Conservation (phyloP, 163 green algal species). For the Chlorella variabilis region DNA sequence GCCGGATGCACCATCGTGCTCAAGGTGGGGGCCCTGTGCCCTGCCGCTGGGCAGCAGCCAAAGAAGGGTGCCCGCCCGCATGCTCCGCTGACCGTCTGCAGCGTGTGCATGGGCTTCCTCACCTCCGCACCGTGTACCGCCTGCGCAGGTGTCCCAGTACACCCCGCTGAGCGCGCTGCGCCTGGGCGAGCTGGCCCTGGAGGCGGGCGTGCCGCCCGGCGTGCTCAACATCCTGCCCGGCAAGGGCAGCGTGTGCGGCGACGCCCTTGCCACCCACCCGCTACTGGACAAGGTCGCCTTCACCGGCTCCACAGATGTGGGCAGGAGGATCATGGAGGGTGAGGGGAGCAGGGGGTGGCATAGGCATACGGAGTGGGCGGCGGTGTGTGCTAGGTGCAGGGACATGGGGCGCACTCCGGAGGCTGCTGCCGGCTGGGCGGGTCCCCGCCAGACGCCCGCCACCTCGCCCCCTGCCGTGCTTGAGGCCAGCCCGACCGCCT, state of each 20-base stretch:
- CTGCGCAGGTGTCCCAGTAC: conserved; percentile 62
- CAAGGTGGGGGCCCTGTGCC: conserved; percentile 54
- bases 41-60: too few species aligned
- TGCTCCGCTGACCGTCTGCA: neutral
- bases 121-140: neutral
- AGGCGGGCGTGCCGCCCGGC: conserved; percentile 84
- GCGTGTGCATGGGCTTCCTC: neutral
- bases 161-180: conserved; percentile 72
- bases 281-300: conserved; percentile 72
- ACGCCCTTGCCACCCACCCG: conserved; percentile 54
- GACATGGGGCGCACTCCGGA: too few species aligned
- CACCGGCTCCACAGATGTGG: conserved; percentile 43
- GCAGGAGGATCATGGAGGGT: conserved; percentile 44
- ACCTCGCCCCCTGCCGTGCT: too few species aligned
- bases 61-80: too few species aligned
- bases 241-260: conserved; percentile 62
- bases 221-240: conserved; percentile 50
- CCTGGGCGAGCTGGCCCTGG: conserved; percentile 67
- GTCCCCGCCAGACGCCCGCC: too few species aligned
- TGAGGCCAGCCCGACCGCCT: too few species aligned
- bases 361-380: too few species aligned
- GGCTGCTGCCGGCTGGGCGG: too few species aligned
- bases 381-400: too few species aligned
- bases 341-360: neutral
- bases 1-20: conserved; percentile 76